Conservation (phyloP, 192 early-diverging fungal genomes). For the Entomortierella lignicola region DNA sequence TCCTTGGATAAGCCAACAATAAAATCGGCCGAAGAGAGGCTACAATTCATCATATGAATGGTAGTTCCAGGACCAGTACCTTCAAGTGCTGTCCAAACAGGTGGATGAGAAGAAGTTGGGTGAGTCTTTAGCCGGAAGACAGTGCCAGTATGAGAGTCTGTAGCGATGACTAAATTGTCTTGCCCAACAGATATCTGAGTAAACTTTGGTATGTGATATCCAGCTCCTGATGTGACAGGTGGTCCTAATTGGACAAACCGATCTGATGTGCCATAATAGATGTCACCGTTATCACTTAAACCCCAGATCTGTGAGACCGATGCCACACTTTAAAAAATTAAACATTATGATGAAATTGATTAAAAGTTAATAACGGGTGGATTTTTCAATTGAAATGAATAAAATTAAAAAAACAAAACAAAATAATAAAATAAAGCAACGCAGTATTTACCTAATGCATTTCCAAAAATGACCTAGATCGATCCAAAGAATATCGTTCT, state of each 20-base stretch:
- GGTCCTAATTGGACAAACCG: slow-evolving; percentile 26
- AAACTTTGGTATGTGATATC: slow-evolving; percentile 31
- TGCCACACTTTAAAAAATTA: slow-evolving; percentile 22
- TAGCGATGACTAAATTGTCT: slow-evolving; percentile 36
- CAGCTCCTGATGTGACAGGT: slow-evolving; percentile 37
- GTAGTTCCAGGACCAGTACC: slow-evolving; percentile 26
- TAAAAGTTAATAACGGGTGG: no score
- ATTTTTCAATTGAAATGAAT: no score
- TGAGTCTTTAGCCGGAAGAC: slow-evolving; percentile 45
- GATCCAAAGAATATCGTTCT: slow-evolving; percentile 47
- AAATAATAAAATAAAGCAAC: no score
- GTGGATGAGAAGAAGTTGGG: slow-evolving; percentile 26
- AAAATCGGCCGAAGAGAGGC: slow-evolving; percentile 21
- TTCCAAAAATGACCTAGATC: slow-evolving; percentile 46
- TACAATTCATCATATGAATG: slow-evolving; percentile 23
- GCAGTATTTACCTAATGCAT: slow-evolving; percentile 52
- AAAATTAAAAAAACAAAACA: neutral
- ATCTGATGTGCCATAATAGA: slow-evolving; percentile 40
- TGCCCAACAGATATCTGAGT: slow-evolving; percentile 39
- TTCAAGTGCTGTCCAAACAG: slow-evolving; percentile 30
- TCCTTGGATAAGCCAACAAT: slow-evolving; percentile 27
- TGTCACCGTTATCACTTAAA: slow-evolving; percentile 21
- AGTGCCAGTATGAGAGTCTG: slow-evolving; percentile 31
- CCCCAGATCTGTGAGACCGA: slow-evolving; percentile 53
- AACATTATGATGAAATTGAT: no score